These are phyloP conservation scores for Candida hispaniensis DNA, from an alignment of 805 yeast genomes.

Conservation along the genomic window DNA sequence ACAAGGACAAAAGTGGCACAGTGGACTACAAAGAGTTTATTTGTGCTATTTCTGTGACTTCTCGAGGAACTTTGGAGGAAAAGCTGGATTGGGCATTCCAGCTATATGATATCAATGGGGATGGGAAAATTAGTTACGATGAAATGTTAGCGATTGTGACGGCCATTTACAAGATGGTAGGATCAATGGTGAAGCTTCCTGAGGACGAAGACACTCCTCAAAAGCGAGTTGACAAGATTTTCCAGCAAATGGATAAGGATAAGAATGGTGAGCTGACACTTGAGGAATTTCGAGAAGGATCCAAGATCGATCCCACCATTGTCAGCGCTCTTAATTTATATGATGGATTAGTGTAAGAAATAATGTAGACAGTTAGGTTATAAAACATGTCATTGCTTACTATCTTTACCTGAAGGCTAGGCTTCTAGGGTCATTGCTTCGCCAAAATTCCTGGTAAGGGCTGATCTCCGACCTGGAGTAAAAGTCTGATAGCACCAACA, in stretches of 20 bases:
- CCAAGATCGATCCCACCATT: conserved; percentile 68
- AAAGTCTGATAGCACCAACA: conserved; percentile 42
- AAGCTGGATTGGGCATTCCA: conserved; percentile 84
- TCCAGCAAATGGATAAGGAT: conserved; percentile 61
- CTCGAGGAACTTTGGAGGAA: conserved; percentile 76
- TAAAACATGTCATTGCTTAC: conserved; percentile 1
- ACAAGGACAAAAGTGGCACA: conserved; percentile 63
- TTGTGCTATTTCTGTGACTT: conserved; percentile 72
- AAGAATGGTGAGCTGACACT: conserved; percentile 57
- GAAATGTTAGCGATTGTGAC: conserved; percentile 73
- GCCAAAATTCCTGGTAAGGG: conserved; percentile 59
- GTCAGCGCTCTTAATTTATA: conserved; percentile 66
- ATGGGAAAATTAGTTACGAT: conserved; percentile 62
- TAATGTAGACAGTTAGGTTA: neutral
- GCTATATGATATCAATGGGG: conserved; percentile 71
- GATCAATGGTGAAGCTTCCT: conserved; percentile 79
- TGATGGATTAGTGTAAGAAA: conserved; percentile 56
- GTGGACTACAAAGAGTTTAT: conserved; percentile 91
- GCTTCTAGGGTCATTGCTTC: conserved; percentile 1
- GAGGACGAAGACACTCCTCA: conserved; percentile 92
- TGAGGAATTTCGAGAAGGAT: conserved; percentile 75
- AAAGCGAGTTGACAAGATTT: conserved; percentile 70
- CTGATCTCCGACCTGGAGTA: conserved; percentile 45
- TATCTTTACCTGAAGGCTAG: neutral
- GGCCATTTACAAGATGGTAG: conserved; percentile 91